Base-by-base conservation (phyloP, 768 basidiomycete species). In the Tulasnella sp. region DNA sequence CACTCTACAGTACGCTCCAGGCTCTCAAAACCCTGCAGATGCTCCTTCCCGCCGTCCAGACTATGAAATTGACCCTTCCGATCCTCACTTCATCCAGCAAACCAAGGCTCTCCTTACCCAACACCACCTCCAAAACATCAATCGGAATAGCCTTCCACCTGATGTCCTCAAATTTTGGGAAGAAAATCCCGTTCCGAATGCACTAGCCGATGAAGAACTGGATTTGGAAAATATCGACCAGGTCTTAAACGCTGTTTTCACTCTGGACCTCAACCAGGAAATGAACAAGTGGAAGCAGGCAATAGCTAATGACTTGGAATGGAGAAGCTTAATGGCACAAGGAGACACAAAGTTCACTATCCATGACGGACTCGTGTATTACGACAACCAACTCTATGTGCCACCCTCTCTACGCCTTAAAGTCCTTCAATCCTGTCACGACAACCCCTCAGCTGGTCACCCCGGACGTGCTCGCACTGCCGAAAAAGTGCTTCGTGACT, bases 401-500 rank as follows among this genome's bases (percentile, higher is more conserved):
- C 47, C 47, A 39, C 34, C 7, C 8, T 37, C 47, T 37, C 34
- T 48, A 8, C 47, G 47, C 15, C 34, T 39, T 9, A 7, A 40
- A 25, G 31, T 51, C 27, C 28, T 51, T 5, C 29, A 50, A 3
- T 0, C 5, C 2, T 34, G 39, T 13, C 61, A 62, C 55, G 61
- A 62, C 33, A 2, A 13, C 4, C 41, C 39, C 10, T 16, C 37
- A 1, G 49, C 53, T 22, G 61, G 62, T 0, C 61, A 62, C 20
- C 58, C 37, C 13, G 63, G 63, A 1, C 29, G 43, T 10, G 34
- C 16, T 2, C 58, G 55, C 34, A 62, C 59, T 1, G 16, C 27
- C 12, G 51, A 59, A 5, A 32, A 57, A 0, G 47, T 61, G 16
- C 20, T 10, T 12, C 49, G 53, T n/a, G 28, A 61, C 25, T 61